A percentile compares a stretch with the other conserved stretches of the same genome.
Conservation (phyloP, 2,329 filamentous ascomycete genomes). For the Escovopsis sp. region DNA sequence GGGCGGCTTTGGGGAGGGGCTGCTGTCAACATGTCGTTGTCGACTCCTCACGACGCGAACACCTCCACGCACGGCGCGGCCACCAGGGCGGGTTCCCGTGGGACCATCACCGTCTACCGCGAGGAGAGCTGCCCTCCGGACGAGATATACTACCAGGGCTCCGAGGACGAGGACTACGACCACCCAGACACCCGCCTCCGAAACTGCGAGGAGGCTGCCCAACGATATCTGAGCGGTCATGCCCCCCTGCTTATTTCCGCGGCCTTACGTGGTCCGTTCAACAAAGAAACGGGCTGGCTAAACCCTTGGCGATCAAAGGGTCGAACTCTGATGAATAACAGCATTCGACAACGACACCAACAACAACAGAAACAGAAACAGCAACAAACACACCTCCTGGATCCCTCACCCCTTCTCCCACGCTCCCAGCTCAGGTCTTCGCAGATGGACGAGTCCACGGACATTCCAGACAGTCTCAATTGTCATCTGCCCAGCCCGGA, state of each 20-base stretch:
- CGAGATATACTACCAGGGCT: conserved; percentile 40
- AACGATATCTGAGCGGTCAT: conserved; percentile 41
- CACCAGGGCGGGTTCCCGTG: conserved; percentile 12
- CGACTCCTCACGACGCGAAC: too few species aligned
- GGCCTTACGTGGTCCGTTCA: conserved; percentile 46
- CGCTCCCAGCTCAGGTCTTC: not conserved
- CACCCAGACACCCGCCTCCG: conserved; percentile 29
- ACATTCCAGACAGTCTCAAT: conserved; percentile 4
- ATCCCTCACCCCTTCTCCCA: not conserved
- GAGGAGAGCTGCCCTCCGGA: conserved; percentile 25
- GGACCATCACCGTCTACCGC: conserved; percentile 29
- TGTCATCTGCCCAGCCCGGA: conserved; percentile 29
- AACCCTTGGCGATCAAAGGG: conserved; percentile 21
- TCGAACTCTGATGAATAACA: conserved; percentile 7
- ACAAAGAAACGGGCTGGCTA: conserved; percentile 16
- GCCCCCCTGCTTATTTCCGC: conserved; percentile 45
- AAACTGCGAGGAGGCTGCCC: conserved; percentile 45
- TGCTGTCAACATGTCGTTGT: not conserved
- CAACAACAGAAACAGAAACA: too few species aligned
- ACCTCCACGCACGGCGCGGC: not conserved
- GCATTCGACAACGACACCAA: not conserved
- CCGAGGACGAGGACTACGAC: conserved; percentile 41
- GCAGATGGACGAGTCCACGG: not conserved
- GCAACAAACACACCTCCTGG: too few species aligned
- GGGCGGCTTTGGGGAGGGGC: not conserved